Percentiles rank a stretch among this genome's conserved stretches.
Conservation (phyloP, 768 basidiomycete species). For the Mycena rosella region DNA sequence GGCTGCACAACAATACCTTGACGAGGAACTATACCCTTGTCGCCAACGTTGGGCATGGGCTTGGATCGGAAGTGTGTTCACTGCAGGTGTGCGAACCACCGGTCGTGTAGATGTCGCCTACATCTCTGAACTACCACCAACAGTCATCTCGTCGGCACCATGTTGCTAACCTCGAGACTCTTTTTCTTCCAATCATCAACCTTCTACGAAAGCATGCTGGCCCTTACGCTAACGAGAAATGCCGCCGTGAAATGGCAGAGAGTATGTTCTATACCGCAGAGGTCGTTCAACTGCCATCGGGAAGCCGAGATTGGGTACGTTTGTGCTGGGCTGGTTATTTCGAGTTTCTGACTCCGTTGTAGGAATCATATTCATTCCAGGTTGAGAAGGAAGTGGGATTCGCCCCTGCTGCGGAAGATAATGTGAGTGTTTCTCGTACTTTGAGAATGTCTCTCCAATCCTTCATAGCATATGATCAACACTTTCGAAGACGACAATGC, state of each 20-base stretch:
- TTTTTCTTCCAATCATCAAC: background rate
- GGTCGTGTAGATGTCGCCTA: conserved; percentile 12
- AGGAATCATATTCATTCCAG: conserved; percentile 7
- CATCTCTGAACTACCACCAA: conserved; percentile 21
- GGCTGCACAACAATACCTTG: conserved; percentile 35
- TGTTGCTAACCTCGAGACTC: background rate
- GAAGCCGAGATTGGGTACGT: conserved; percentile 16
- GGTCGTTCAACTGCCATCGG: no score
- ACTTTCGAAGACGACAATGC: conserved; percentile 7
- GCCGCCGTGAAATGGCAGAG: no score
- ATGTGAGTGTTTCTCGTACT: background rate
- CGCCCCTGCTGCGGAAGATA: background rate
- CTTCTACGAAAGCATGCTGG: conserved; percentile 3
- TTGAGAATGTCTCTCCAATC: background rate
- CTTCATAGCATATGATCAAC: conserved; percentile 19
- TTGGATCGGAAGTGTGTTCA: conserved; percentile 20
- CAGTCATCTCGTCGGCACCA: background rate
- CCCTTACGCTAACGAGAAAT: conserved; percentile 16
- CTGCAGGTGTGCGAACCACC: conserved; percentile 25
- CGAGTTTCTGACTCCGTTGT: background rate
- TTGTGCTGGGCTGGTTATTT: background rate
- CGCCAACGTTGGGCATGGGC: conserved; percentile 24
- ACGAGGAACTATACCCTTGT: conserved; percentile 45
- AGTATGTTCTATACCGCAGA: no score
- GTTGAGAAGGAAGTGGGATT: conserved; percentile 13